Conservation (phyloP, 805 yeast genomes). For the Millerago galiae region DNA sequence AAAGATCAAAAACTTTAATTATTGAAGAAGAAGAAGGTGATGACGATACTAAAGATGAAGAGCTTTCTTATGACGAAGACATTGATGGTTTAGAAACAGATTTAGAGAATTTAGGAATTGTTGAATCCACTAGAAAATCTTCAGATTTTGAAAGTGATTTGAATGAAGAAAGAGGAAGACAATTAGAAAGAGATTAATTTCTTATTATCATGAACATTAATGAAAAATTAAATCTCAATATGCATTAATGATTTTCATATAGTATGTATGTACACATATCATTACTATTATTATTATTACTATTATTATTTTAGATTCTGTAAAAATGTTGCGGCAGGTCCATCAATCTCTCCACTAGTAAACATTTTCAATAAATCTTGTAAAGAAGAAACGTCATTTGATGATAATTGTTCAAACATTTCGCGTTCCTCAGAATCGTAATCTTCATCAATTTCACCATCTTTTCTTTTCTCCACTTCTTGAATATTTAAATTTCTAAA, state of each 20-base stretch:
- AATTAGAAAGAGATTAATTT: constrained; percentile 1
- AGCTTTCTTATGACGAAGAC: neutral
- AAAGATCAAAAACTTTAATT: constrained; percentile 14
- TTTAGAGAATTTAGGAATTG: constrained; percentile 16
- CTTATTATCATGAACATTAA: neutral
- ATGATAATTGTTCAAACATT: constrained; percentile 1
- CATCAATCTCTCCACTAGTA: constrained; percentile 22
- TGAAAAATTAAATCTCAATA: neutral
- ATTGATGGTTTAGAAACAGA: constrained; percentile 18
- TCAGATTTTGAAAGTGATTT: constrained; percentile 21
- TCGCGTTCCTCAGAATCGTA: constrained; percentile 21
- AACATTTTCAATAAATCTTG: constrained; percentile 24
- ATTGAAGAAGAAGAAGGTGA: constrained; percentile 23
- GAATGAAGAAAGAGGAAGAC: constrained; percentile 15
- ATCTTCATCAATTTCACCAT: constrained; percentile 6
- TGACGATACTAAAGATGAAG: constrained; percentile 10
- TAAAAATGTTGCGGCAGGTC: constrained; percentile 32
- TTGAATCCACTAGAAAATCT: constrained; percentile 17
- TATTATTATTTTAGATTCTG: constrained; percentile 12
- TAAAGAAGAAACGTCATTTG: constrained; percentile 12
- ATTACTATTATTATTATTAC: neutral
- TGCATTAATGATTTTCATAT: neutral
- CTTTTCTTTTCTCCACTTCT: constrained; percentile 10
- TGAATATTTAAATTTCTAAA: constrained; percentile 22
- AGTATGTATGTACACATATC: no score